A percentile compares a stretch with the other conserved stretches of the same genome.
Evolutionary conservation across 129 eudicot species (phyloP).

Genomic region (Mikania micrantha): DNA sequence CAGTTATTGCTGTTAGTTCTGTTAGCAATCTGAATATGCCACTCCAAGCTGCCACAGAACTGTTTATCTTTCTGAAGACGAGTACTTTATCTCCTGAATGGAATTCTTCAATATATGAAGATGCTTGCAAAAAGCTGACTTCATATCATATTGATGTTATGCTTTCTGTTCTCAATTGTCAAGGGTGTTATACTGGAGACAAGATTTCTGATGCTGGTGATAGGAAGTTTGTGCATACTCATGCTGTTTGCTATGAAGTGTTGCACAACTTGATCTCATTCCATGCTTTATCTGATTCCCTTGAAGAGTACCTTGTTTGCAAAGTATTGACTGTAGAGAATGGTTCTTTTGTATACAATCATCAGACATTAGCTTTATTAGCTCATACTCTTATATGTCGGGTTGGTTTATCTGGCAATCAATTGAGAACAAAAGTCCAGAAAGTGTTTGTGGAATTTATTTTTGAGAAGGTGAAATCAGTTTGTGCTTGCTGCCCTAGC

Average conservation of each 20-base stretch:
- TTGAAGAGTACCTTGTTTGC: conserved; percentile 65
- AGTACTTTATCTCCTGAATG: conserved; percentile 68
- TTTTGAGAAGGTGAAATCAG: conserved; percentile 44
- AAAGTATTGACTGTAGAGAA: conserved; percentile 56
- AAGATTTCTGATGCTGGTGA: conserved; percentile 39
- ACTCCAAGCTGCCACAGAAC: conserved; percentile 66
- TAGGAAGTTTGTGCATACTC: conserved; percentile 51
- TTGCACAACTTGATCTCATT: conserved; percentile 55
- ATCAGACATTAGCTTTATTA: conserved; percentile 72
- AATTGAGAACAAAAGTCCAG: conserved; percentile 53
- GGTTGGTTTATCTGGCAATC: conserved; percentile 56
- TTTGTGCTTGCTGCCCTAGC: conserved; percentile 29
- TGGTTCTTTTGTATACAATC: conserved; percentile 67
- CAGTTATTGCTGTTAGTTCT: conserved; percentile 44
- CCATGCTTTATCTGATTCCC: conserved; percentile 46
- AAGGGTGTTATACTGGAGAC: conserved; percentile 54
- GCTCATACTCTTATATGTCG: conserved; percentile 60
- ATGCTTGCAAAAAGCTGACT: conserved; percentile 60
- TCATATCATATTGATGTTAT: conserved; percentile 60
- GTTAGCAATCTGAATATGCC: conserved; percentile 59
- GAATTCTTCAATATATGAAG: conserved; percentile 50
- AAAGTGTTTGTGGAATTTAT: conserved; percentile 54
- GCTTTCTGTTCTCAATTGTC: conserved; percentile 59
- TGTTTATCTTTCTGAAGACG: conserved; percentile 56
- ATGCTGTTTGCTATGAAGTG: conserved; percentile 69